These are phyloP conservation scores for Sarocladium brachiariae DNA, from an alignment of 2,329 filamentous ascomycete genomes.

Conservation along the genomic window DNA sequence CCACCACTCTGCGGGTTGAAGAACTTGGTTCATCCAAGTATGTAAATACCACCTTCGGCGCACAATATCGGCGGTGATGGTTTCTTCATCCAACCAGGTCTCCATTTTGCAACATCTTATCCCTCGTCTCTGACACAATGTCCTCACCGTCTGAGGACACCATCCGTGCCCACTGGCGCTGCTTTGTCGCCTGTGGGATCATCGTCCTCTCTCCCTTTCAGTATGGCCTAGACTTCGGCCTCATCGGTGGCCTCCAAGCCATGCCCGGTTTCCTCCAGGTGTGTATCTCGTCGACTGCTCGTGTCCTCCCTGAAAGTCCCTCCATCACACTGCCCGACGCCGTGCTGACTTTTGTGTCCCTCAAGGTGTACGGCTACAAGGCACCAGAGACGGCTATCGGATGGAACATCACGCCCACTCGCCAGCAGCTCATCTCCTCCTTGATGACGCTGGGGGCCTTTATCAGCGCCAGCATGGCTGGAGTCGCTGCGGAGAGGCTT, in stretches of 20 bases:
- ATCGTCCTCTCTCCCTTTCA: constrained; percentile 9
- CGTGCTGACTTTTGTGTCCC: not conserved
- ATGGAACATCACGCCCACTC: constrained; percentile 6
- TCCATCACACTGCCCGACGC: too few relatives aligned
- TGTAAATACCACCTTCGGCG: constrained; percentile 4
- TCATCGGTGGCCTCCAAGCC: constrained; percentile 5
- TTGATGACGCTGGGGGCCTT: constrained; percentile 7
- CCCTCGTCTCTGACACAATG: not conserved
- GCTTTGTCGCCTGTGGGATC: constrained; percentile 6
- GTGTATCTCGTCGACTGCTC: not conserved
- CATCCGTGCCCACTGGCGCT: constrained; percentile 7
- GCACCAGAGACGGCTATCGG: constrained; percentile 7
- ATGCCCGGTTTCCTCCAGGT: constrained; percentile 7
- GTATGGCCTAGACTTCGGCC: constrained; percentile 7
- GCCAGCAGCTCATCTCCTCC: constrained; percentile 3
- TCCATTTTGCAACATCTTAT: not conserved
- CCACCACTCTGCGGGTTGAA: not conserved
- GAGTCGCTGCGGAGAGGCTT: constrained; percentile 3
- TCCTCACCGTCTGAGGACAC: not conserved
- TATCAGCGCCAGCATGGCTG: constrained; percentile 3
- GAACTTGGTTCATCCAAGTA: not conserved
- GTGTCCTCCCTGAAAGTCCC: too few relatives aligned
- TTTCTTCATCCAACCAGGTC: not conserved
- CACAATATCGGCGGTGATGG: not conserved
- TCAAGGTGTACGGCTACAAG: not conserved